Conservation (phyloP, 2,329 filamentous ascomycete species). For the Aquanectria penicillioides region DNA sequence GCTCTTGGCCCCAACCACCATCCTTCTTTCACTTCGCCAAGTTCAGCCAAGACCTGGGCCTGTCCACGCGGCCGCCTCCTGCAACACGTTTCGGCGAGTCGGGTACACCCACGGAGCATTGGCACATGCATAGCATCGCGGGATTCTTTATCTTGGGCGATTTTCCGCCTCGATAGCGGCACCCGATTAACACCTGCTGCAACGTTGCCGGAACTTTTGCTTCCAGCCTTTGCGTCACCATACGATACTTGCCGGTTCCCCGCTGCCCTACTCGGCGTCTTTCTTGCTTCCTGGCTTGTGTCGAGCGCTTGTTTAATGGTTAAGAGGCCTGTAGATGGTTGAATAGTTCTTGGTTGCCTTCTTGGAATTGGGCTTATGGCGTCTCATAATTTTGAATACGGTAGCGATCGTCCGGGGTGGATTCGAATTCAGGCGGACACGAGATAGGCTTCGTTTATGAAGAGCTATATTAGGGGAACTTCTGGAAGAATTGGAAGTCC, state of each 20-base stretch:
- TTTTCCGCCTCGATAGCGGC: conserved; percentile 5
- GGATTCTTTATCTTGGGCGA: conserved; percentile 31
- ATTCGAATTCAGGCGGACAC: not conserved
- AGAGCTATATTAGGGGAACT: not conserved
- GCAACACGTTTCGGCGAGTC: not conserved
- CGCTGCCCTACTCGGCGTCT: too few relatives aligned
- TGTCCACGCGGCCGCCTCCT: conserved; percentile 20
- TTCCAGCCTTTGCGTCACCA: not conserved
- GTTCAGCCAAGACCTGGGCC: not conserved
- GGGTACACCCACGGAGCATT: conserved; percentile 22
- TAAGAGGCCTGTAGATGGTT: too few relatives aligned
- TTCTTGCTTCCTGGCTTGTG: not conserved
- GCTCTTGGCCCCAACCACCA: too few relatives aligned
- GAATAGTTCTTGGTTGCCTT: too few relatives aligned
- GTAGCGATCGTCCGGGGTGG: conserved; percentile 9
- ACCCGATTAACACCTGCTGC: conserved; percentile 15
- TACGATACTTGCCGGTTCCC: not conserved
- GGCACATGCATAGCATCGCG: conserved; percentile 28
- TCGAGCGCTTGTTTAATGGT: too few relatives aligned
- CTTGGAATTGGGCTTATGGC: too few relatives aligned
- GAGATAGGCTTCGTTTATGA: not conserved
- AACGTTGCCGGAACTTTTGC: conserved; percentile 31
- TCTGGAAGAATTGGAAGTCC: too few relatives aligned
- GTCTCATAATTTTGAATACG: not conserved
- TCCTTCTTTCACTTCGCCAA: too few relatives aligned